These are phyloP conservation scores for Aspergillus sp. DNA, from an alignment of 2,329 filamentous ascomycete species.

Conservation along the genomic window DNA sequence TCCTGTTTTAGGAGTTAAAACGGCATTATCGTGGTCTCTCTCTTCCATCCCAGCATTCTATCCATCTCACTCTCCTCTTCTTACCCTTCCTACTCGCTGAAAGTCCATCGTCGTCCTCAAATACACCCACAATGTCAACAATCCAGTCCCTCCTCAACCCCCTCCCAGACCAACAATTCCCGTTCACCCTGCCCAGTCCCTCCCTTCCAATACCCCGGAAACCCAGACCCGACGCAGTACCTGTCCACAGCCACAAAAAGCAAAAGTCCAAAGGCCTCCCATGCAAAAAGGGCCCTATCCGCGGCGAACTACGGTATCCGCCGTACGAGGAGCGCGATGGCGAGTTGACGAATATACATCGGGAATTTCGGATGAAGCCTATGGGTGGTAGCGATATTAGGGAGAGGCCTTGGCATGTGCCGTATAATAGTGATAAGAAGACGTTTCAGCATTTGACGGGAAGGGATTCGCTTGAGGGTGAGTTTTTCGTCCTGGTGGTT, in stretches of 20 bases:
- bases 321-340: constrained; percentile 64
- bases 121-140: constrained; percentile 49
- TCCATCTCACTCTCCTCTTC: neutral
- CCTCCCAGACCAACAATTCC: constrained; percentile 31
- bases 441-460: constrained; percentile 80
- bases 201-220: constrained; percentile 40
- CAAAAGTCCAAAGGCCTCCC: constrained; percentile 61
- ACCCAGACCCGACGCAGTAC: constrained; percentile 21
- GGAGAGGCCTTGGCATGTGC: constrained; percentile 68
- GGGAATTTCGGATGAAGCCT: constrained; percentile 60
- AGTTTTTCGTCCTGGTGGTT: no score
- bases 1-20: constrained; percentile 6
- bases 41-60: neutral
- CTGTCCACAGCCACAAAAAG: constrained; percentile 24
- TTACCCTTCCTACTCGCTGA: neutral
- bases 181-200: constrained; percentile 28
- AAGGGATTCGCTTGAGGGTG: constrained; percentile 81
- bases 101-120: neutral
- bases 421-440: constrained; percentile 93
- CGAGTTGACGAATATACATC: constrained; percentile 51
- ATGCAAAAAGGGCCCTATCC: constrained; percentile 55
- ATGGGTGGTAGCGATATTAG: constrained; percentile 51
- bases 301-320: constrained; percentile 64
- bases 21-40: constrained; percentile 4
- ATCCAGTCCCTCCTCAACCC: constrained; percentile 63